phyloP scores from a whole-genome alignment of 805 yeast species.

The Debaryomyces hansenii region DNA sequence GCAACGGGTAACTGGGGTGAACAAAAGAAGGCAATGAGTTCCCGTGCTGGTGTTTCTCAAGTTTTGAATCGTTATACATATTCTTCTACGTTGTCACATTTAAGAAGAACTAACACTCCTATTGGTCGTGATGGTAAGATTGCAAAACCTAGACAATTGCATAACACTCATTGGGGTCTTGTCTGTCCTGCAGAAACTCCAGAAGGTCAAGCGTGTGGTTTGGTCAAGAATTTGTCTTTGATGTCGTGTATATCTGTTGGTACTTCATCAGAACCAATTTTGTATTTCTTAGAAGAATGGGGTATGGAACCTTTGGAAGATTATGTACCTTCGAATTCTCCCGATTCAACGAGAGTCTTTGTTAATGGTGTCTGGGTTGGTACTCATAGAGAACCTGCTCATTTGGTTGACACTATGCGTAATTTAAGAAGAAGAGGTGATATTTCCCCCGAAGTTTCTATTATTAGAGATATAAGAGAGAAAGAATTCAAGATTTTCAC shows the following conservation, averaged over 20 bases:
- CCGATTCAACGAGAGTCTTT: slow-evolving; percentile 89
- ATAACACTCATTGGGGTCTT: slow-evolving; percentile 99
- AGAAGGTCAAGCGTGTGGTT: slow-evolving; percentile 99
- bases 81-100: slow-evolving; percentile 97
- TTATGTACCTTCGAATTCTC: slow-evolving; percentile 88
- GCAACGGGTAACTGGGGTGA: slow-evolving; percentile 99
- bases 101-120: slow-evolving; percentile 98
- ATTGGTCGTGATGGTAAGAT: slow-evolving; percentile 99
- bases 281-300: slow-evolving; percentile 95
- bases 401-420: slow-evolving; percentile 85
- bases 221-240: slow-evolving; percentile 91
- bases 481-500: slow-evolving; percentile 94
- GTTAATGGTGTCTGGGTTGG: slow-evolving; percentile 99
- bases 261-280: slow-evolving; percentile 92
- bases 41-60: slow-evolving; percentile 99
- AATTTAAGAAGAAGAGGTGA: slow-evolving; percentile 93
- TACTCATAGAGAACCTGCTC: slow-evolving; percentile 95
- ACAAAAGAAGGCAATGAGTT: slow-evolving; percentile 98
- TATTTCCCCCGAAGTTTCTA: slow-evolving; percentile 92
- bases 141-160: slow-evolving; percentile 98
- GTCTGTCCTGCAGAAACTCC: slow-evolving; percentile 99
- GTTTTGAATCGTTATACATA: slow-evolving; percentile 97
- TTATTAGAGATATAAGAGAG: slow-evolving; percentile 92
- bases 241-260: slow-evolving; percentile 99
- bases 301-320: slow-evolving; percentile 98